These are phyloP conservation scores for Gossypium longicalyx DNA, from an alignment of 345 rosid species.

Conservation along the genomic window DNA sequence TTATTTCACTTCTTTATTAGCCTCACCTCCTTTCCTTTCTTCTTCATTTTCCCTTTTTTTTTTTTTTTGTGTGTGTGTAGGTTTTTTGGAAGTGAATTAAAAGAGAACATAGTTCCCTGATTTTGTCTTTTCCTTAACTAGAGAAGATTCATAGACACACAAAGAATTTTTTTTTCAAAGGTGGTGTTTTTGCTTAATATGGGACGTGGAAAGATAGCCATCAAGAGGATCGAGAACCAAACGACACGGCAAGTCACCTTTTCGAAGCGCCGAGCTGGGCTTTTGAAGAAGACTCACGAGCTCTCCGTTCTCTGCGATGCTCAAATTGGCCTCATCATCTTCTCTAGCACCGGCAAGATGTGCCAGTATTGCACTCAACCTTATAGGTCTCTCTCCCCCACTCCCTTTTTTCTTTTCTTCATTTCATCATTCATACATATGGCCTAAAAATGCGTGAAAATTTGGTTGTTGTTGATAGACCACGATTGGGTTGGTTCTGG, in stretches of 20 bases:
- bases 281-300: constrained; percentile 24
- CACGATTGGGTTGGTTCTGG: too few species aligned
- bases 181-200: background rate
- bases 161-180: background rate
- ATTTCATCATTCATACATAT: background rate
- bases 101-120: constrained; percentile 11
- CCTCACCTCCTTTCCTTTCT: background rate
- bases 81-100: constrained; percentile 9
- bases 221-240: constrained; percentile 26
- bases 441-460: too few species aligned
- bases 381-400: background rate
- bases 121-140: constrained; percentile 4
- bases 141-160: constrained; percentile 8
- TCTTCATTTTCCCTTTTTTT: background rate
- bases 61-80: background rate
- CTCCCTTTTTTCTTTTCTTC: background rate
- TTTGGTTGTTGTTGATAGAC: too few species aligned
- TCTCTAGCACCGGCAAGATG: constrained; percentile 24
- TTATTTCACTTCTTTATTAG: constrained; percentile 8
- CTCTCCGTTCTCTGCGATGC: constrained; percentile 25
- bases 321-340: constrained; percentile 26
- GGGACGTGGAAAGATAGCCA: constrained; percentile 26
- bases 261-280: constrained; percentile 22
- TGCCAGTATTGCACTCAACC: constrained; percentile 19
- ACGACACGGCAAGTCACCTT: constrained; percentile 23